Conservation (phyloP, 306 rosid species). For the Malus orientalis region DNA sequence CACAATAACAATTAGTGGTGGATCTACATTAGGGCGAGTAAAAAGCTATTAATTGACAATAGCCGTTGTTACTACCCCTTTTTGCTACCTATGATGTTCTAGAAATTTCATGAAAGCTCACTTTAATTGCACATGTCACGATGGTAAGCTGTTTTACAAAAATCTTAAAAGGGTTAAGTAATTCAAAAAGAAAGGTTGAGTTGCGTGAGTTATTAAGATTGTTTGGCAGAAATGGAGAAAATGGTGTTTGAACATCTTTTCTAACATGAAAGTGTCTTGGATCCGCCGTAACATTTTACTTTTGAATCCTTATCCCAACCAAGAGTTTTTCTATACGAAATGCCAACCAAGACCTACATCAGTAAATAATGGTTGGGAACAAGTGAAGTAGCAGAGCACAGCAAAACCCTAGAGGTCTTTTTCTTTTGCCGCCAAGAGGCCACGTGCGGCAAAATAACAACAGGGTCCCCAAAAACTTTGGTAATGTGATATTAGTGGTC, state of each 20-base stretch:
- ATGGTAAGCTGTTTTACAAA: not conserved
- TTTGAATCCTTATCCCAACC: not conserved
- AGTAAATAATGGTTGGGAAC: not conserved
- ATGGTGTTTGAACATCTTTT: not conserved
- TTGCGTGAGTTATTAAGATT: too few relatives aligned
- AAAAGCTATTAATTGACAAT: too few relatives aligned
- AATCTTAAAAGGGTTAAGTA: not conserved
- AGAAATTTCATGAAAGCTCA: not conserved
- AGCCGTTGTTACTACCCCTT: not conserved
- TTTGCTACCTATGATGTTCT: not conserved
- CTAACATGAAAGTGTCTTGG: not conserved
- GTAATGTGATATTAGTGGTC: not conserved
- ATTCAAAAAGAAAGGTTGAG: too few relatives aligned
- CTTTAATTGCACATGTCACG: too few relatives aligned
- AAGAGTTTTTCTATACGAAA: not conserved
- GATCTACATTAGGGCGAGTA: too few relatives aligned
- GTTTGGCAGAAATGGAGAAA: not conserved
- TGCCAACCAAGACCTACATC: not conserved
- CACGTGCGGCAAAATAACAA: constrained; percentile 20
- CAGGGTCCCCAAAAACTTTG: not conserved
- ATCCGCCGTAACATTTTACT: not conserved
- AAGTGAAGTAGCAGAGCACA: not conserved
- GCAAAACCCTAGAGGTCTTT: constrained; percentile 5
- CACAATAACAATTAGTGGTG: too few relatives aligned
- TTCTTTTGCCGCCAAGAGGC: constrained; percentile 17